Conservation (phyloP, 1,284 basidiomycete genomes). For the Ustilago cynodontis region DNA sequence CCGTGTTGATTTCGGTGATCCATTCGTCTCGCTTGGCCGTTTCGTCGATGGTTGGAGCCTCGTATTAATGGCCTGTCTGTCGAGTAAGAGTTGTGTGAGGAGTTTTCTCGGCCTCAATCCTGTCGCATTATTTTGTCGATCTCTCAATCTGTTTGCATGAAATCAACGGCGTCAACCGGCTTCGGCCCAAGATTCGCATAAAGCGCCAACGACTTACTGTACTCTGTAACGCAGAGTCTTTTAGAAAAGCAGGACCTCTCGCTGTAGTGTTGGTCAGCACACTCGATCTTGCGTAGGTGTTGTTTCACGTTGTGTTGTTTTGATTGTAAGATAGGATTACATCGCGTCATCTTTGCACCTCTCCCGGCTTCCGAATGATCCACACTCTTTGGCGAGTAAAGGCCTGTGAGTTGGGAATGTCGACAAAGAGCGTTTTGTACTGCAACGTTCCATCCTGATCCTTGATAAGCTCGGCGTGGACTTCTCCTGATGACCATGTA, state of each 20-base stretch:
- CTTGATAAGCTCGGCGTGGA: conserved; percentile 61
- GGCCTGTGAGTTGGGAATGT: conserved; percentile 57
- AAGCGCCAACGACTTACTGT: no score
- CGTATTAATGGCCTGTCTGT: no score
- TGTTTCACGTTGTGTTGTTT: not conserved
- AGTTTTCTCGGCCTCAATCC: not conserved
- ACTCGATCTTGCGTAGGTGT: not conserved
- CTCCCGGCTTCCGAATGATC: conserved; percentile 50
- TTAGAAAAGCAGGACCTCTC: no score
- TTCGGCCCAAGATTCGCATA: no score
- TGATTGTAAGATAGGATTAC: not conserved
- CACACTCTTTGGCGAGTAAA: conserved; percentile 51
- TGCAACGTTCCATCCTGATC: conserved; percentile 60
- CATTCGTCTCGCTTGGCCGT: not conserved
- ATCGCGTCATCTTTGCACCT: conserved; percentile 43
- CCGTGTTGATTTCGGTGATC: not conserved
- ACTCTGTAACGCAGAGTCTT: no score
- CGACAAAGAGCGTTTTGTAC: conserved; percentile 58
- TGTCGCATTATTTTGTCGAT: not conserved
- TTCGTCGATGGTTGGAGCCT: not conserved
- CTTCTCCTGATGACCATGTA: conserved; percentile 62
- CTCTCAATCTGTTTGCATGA: not conserved
- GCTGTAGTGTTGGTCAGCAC: not conserved
- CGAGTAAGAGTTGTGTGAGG: no score
- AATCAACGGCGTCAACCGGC: not conserved